Evolutionary conservation across 371 early-diverging fungal genomes (phyloP).

Genomic region (Sporodiniella umbellata): DNA sequence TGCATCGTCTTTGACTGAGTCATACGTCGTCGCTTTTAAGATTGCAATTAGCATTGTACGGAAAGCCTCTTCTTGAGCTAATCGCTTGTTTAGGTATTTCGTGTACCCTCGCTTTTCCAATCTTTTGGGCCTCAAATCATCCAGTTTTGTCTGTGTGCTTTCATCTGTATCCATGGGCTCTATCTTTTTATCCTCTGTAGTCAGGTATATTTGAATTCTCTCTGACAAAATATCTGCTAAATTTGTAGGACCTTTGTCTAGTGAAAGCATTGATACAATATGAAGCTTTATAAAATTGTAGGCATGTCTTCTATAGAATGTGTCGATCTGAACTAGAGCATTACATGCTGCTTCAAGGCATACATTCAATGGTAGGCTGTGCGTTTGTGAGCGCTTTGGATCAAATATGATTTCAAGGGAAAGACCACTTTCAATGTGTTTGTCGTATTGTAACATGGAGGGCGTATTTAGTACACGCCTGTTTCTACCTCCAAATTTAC

Average conservation of each 20-base stretch:
- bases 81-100: slow-evolving; percentile 45
- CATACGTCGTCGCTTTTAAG: slow-evolving; percentile 64
- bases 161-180: background rate
- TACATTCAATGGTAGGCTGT: slow-evolving; percentile 54
- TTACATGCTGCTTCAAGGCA: slow-evolving; percentile 53
- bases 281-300: slow-evolving; percentile 70
- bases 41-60: slow-evolving; percentile 61
- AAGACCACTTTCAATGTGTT: slow-evolving; percentile 57
- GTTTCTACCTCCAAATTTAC: slow-evolving; percentile 95
- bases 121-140: slow-evolving; percentile 35
- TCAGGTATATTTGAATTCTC: slow-evolving; percentile 10
- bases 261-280: slow-evolving; percentile 68
- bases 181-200: background rate
- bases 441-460: slow-evolving; percentile 50
- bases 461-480: slow-evolving; percentile 74
- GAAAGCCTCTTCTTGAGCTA: slow-evolving; percentile 68
- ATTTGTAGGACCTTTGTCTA: slow-evolving; percentile 58
- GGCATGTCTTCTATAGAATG: slow-evolving; percentile 62
- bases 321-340: slow-evolving; percentile 53
- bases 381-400: slow-evolving; percentile 41
- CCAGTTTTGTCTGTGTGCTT: background rate
- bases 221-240: slow-evolving; percentile 45
- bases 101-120: slow-evolving; percentile 40
- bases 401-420: slow-evolving; percentile 66
- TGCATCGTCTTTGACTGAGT: slow-evolving; percentile 65